These are phyloP conservation scores for Calocera viscosa DNA, from an alignment of 768 basidiomycete genomes.

Conservation along the genomic window DNA sequence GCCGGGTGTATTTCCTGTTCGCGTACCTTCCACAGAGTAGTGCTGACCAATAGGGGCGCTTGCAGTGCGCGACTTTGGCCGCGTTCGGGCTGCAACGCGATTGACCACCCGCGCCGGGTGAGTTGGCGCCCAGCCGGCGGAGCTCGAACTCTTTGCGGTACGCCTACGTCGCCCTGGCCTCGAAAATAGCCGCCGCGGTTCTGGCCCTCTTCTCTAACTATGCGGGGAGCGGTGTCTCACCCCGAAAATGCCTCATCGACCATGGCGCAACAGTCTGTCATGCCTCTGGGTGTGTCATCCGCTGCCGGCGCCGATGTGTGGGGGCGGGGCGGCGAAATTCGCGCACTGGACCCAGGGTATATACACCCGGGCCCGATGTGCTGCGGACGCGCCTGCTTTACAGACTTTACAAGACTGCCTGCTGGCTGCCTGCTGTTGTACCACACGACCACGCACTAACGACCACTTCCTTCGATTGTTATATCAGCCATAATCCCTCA, in stretches of 20 bases:
- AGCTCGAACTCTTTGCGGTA: background rate
- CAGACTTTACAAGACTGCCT: background rate
- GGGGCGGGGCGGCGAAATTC: background rate
- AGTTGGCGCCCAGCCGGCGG: background rate
- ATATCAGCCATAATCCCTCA: conserved; percentile 8
- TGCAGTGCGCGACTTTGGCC: background rate
- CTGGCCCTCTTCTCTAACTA: too few species aligned
- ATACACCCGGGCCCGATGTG: background rate
- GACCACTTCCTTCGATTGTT: background rate
- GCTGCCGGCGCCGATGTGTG: background rate
- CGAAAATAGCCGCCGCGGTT: too few species aligned
- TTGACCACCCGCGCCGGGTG: background rate
- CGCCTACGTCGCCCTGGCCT: background rate
- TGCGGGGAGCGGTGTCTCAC: background rate
- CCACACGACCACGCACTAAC: background rate
- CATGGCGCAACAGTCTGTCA: background rate
- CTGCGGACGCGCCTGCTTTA: too few species aligned
- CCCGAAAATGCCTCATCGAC: conserved; percentile 2
- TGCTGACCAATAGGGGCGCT: background rate
- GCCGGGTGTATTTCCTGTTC: background rate
- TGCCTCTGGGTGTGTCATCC: background rate
- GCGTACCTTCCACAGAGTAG: background rate
- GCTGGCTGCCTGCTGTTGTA: background rate
- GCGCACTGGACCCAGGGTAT: background rate
- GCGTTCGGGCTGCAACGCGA: background rate